phyloP scores from a whole-genome alignment of 2,329 filamentous ascomycete species.

The Fusarium duplospermum region DNA sequence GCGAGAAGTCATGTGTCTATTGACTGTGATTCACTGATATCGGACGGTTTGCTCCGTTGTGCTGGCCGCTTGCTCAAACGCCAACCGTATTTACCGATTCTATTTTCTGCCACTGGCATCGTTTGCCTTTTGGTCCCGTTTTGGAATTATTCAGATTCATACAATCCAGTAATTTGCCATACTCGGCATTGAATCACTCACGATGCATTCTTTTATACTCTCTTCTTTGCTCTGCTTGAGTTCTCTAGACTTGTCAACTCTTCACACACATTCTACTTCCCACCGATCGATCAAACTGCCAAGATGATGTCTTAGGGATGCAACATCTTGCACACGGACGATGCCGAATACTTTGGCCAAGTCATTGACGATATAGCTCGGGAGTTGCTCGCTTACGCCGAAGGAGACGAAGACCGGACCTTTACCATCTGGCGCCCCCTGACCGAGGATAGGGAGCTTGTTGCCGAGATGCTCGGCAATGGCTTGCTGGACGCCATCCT shows the following conservation, averaged over 20 bases:
- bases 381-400: background rate
- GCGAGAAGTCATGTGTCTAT: background rate
- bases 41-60: background rate
- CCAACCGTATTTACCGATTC: background rate
- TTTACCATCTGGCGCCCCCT: background rate
- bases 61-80: background rate
- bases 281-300: background rate
- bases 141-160: background rate
- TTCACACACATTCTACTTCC: background rate
- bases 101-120: background rate
- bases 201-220: background rate
- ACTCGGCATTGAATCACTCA: background rate
- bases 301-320: background rate
- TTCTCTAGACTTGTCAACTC: background rate
- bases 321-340: background rate
- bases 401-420: background rate
- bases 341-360: background rate
- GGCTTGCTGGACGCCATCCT: background rate
- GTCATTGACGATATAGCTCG: background rate
- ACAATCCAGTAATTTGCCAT: background rate
- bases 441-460: background rate
- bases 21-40: background rate
- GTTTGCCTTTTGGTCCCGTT: background rate
- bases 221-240: background rate
- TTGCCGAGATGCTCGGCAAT: background rate